These are phyloP conservation scores for Cenococcum geophilum DNA, from an alignment of 495 filamentous ascomycete species.

Conservation along the genomic window DNA sequence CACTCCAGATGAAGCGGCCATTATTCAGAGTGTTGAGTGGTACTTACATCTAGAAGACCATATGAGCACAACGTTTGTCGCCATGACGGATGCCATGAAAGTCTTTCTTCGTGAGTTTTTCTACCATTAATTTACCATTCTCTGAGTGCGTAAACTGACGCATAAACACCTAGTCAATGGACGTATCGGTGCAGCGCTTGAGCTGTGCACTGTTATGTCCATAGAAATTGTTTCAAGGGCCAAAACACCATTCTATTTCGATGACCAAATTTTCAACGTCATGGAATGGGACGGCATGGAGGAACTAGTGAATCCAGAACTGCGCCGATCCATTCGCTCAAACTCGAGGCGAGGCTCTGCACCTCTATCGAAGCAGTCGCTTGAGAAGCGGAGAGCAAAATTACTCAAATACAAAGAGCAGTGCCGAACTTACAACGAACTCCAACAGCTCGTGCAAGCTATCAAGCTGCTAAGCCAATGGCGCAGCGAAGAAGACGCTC, in stretches of 20 bases:
- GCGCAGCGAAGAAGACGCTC: slow-evolving; percentile 41
- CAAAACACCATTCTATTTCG: slow-evolving; percentile 30
- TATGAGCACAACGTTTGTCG: slow-evolving; percentile 63
- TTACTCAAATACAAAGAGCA: slow-evolving; percentile 33
- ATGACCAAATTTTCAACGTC: slow-evolving; percentile 31
- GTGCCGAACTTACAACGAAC: slow-evolving; percentile 61
- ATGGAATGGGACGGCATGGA: slow-evolving; percentile 27
- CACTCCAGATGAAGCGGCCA: slow-evolving; percentile 52
- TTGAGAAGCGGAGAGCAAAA: not conserved
- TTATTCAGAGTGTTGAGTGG: slow-evolving; percentile 84
- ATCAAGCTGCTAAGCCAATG: slow-evolving; percentile 63
- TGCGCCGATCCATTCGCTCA: too few relatives aligned
- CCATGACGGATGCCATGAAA: slow-evolving; percentile 64
- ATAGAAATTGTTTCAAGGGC: slow-evolving; percentile 37
- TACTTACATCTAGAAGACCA: slow-evolving; percentile 63
- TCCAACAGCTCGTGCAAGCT: slow-evolving; percentile 61
- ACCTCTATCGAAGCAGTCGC: slow-evolving; percentile 1
- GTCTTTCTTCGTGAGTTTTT: slow-evolving; percentile 61
- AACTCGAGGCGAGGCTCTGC: too few relatives aligned
- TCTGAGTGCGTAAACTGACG: too few relatives aligned
- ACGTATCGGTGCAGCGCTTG: slow-evolving; percentile 57
- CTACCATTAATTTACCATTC: not conserved
- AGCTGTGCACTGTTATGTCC: slow-evolving; percentile 48
- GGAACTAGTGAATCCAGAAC: not conserved
- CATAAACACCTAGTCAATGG: slow-evolving; percentile 16